phyloP scores from a whole-genome alignment of 2,329 filamentous ascomycete genomes.

The Coniochaeta sp. region DNA sequence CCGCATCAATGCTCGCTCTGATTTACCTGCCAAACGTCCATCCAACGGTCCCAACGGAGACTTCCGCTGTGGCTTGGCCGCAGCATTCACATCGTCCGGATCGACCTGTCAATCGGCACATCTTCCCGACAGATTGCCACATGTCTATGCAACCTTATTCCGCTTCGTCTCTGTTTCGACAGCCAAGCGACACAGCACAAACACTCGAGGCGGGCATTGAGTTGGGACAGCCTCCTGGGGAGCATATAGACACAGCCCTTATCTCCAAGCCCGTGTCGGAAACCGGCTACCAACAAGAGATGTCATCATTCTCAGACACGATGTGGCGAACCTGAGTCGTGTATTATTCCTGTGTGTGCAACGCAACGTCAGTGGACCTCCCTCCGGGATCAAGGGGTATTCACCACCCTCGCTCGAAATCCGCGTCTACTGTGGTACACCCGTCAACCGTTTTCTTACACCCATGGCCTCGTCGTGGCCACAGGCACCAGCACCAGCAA shows the following conservation, averaged over 20 bases:
- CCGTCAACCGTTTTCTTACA: not conserved
- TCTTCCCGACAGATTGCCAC: not conserved
- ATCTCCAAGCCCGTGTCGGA: no score
- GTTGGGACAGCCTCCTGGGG: no score
- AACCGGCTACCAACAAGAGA: not conserved
- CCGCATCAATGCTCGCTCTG: not conserved
- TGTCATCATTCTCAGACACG: not conserved
- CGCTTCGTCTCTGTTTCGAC: not conserved
- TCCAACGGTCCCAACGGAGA: not conserved
- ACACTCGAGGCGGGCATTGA: not conserved
- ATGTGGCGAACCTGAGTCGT: not conserved
- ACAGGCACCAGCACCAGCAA: no score
- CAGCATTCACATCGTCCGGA: not conserved
- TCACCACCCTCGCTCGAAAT: not conserved
- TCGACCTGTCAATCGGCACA: not conserved
- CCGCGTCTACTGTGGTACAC: not conserved
- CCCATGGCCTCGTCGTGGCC: not conserved
- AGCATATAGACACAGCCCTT: no score
- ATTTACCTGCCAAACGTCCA: not conserved
- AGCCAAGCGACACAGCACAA: not conserved
- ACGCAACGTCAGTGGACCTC: not conserved
- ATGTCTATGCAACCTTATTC: not conserved
- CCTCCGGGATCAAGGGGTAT: not conserved
- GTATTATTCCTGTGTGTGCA: not conserved
- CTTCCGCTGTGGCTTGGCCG: not conserved